Evolutionary conservation across 2,329 filamentous ascomycete species (phyloP), one percentile per base, ranked within the genome.

Genomic region (Chrysosporium queenslandicum): DNA sequence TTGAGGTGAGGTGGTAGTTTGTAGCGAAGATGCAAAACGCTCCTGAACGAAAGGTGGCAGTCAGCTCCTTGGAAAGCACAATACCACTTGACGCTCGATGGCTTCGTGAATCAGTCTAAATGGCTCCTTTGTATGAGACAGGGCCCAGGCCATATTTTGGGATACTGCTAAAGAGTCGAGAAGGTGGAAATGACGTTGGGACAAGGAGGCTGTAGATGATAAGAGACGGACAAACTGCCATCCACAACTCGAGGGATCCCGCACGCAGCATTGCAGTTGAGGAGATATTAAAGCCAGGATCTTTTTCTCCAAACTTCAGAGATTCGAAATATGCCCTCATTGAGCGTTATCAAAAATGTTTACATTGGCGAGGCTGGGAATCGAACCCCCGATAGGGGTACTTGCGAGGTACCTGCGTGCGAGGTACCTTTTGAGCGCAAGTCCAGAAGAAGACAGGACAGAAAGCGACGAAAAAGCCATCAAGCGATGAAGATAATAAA

Each of bases 371-470:
- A 18, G 2, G 6, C 18, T 34, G 23, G 27, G 36, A 34, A 32
- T 50, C 47, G 47, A 20, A 50, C 47, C 14, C 37, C 14, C 23
- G 47, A 41, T 42, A 14, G 23, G 32, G 46, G 34, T 29, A 40
- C 34, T 16, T 16, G 23, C 25, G 46, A 49, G 32, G 47, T 41
- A 50, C 47, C 5, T 50, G 36, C 2, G 3, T 4, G 14, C 11
- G 46, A 48, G 11, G 46, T 36, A 48, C 30, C 27, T 46, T 6
- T 34, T 7, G 16, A 7, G 5, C 20, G 18, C 16, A 40, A 8
- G 5, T 18, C 14, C 16, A 8, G 27, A 20, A 34, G 29, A n/a
- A n/a, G n/a, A n/a, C n/a, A n/a, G 25, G n/a, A 34, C 29, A 29
- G 16, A 27, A 5, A 12, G 20, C 20, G 21, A 2, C 18, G n/a